Percentiles rank a stretch among this genome's conserved stretches.
Evolutionary conservation across 805 yeast genomes (phyloP).

Genomic region (Zygoascus bituminiphila): DNA sequence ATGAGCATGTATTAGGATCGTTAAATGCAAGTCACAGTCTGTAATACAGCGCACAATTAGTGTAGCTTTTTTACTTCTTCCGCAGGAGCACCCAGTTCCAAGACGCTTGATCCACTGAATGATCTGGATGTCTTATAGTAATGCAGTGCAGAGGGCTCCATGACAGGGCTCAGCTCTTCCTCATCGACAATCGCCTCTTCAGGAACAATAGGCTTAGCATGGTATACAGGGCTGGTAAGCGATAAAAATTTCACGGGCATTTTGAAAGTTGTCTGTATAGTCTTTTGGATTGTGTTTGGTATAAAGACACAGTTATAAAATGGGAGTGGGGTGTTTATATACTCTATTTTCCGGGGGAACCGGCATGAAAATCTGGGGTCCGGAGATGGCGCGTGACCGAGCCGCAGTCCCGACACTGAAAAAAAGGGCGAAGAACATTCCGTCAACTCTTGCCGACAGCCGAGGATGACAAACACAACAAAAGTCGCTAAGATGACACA

Average conservation of each 20-base stretch:
- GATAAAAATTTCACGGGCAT: not conserved
- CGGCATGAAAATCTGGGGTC: not conserved
- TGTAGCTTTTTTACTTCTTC: not conserved
- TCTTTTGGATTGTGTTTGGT: not conserved
- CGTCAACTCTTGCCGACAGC: too few species aligned
- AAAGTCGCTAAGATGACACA: too few species aligned
- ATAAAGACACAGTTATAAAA: not conserved
- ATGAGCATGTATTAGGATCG: too few species aligned
- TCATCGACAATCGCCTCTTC: slow-evolving; percentile 2
- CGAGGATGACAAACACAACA: too few species aligned
- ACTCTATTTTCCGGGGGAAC: not conserved
- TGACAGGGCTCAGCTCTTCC: not conserved
- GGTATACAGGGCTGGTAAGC: not conserved
- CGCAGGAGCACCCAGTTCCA: slow-evolving; percentile 1
- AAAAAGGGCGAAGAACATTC: too few species aligned
- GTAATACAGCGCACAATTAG: too few species aligned
- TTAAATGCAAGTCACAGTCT: too few species aligned
- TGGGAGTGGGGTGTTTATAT: not conserved
- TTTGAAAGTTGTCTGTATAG: not conserved
- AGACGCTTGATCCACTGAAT: slow-evolving; percentile 1
- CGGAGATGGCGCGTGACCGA: not conserved
- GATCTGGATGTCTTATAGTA: slow-evolving; percentile 1
- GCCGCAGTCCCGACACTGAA: too few species aligned
- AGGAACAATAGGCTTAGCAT: not conserved
- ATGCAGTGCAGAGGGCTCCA: not conserved